Evolutionary conservation across 169 alveolate genomes (phyloP).

Genomic region (Babesia bigemina): DNA sequence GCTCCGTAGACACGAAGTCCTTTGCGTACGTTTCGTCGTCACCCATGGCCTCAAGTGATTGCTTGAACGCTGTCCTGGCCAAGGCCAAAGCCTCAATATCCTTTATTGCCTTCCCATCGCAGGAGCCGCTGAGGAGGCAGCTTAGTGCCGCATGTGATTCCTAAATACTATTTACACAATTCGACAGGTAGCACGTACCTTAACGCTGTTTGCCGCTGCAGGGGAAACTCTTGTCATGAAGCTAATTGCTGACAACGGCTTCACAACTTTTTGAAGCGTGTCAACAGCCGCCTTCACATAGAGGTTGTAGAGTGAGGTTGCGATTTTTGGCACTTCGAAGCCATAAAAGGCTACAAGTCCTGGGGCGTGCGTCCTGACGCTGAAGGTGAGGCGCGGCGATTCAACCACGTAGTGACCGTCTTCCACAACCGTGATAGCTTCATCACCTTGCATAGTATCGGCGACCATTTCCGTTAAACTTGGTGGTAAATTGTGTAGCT

Average conservation of each 20-base stretch:
- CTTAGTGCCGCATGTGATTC: constrained; percentile 6
- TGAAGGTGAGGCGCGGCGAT: constrained; percentile 7
- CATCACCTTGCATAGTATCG: constrained; percentile 1
- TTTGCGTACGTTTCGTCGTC: constrained; percentile 61
- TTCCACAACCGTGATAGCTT: constrained; percentile 6
- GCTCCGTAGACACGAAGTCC: constrained; percentile 58
- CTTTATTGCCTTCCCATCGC: constrained; percentile 8
- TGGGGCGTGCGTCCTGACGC: constrained; percentile 21
- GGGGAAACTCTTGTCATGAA: constrained; percentile 28
- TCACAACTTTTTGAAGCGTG: constrained; percentile 28
- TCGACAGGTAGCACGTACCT: background rate
- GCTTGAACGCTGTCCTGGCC: constrained; percentile 53
- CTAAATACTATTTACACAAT: background rate
- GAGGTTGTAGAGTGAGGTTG: constrained; percentile 16
- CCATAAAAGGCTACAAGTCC: constrained; percentile 46
- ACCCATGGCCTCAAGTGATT: constrained; percentile 62
- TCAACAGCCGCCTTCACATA: constrained; percentile 34
- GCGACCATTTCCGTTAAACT: constrained; percentile 26
- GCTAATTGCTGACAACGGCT: constrained; percentile 7
- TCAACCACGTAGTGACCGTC: constrained; percentile 22
- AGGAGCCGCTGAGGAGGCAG: background rate
- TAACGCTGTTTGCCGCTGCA: constrained; percentile 1
- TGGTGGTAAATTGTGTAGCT: constrained; percentile 38
- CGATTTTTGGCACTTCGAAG: constrained; percentile 44
- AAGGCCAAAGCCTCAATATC: constrained; percentile 11